Percentiles rank a stretch among this genome's conserved stretches.
Conservation (phyloP, 2,329 filamentous ascomycete species). For the Trichophyton rubrum region DNA sequence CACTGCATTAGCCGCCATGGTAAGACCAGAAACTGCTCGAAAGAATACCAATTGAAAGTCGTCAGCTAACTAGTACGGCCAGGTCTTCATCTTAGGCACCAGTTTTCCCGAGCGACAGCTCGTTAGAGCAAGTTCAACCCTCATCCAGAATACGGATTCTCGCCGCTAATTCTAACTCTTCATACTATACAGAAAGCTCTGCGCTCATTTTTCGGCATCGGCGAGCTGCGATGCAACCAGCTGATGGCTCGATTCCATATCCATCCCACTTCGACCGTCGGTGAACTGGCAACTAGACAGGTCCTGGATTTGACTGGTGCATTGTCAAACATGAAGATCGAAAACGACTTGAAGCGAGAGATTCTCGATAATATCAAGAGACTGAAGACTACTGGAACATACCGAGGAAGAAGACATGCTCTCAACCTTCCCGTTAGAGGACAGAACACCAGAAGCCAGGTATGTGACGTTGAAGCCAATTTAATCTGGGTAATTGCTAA, state of each 20-base stretch:
- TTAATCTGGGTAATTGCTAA: neutral
- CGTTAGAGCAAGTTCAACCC: constrained; percentile 53
- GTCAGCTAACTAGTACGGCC: neutral
- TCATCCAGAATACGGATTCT: neutral
- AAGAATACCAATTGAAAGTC: neutral
- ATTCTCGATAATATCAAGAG: constrained; percentile 75
- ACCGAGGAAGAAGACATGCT: constrained; percentile 79
- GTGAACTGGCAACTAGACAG: constrained; percentile 60
- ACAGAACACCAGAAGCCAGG: constrained; percentile 72
- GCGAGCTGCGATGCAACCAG: constrained; percentile 53
- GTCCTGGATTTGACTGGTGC: constrained; percentile 72
- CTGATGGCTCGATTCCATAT: constrained; percentile 85
- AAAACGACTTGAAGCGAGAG: constrained; percentile 69
- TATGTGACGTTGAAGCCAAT: constrained; percentile 19
- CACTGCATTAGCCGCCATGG: neutral
- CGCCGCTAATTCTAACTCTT: neutral
- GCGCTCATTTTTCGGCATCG: constrained; percentile 75
- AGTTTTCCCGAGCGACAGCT: constrained; percentile 75
- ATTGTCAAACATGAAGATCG: constrained; percentile 82
- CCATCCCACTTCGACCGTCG: constrained; percentile 68
- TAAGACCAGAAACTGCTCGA: neutral
- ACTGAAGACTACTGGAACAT: constrained; percentile 80
- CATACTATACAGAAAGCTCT: constrained; percentile 41
- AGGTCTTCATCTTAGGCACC: constrained; percentile 78
- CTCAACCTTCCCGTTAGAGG: constrained; percentile 86